Percentiles rank a stretch among this genome's conserved stretches.
phyloP scores from a whole-genome alignment of 1,284 basidiomycete genomes.

The Puccinia hordei region DNA sequence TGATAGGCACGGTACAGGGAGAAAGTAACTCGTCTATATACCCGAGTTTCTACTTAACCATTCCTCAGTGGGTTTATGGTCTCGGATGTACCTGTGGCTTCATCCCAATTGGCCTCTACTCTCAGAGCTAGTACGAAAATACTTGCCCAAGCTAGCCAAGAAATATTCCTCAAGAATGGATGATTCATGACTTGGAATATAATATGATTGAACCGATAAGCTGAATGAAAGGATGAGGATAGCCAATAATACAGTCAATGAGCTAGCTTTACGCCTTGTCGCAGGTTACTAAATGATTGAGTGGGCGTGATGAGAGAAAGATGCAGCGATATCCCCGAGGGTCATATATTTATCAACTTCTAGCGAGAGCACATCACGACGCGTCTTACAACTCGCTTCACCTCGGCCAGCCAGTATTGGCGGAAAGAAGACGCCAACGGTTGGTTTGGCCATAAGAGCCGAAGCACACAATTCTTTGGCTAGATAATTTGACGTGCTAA shows the following conservation, averaged over 20 bases:
- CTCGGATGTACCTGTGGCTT: constrained; percentile 12
- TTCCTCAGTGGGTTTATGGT: constrained; percentile 11
- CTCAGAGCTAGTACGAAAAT: not conserved
- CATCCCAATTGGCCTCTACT: constrained; percentile 15
- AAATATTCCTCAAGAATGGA: not conserved
- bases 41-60: constrained; percentile 15
- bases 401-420: not conserved
- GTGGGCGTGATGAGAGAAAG: not conserved
- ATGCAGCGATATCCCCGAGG: not conserved
- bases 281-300: not conserved
- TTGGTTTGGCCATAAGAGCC: not conserved
- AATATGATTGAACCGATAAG: not conserved
- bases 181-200: not conserved
- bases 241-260: not conserved
- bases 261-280: not conserved
- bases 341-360: not conserved
- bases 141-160: not conserved
- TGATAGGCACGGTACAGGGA: not conserved
- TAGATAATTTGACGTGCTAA: not conserved
- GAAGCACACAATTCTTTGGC: constrained; percentile 10
- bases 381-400: not conserved
- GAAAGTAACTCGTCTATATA: not conserved
- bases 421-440: not conserved
- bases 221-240: not conserved
- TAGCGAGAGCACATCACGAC: not conserved